Evolutionary conservation across 352 stramenopile species (phyloP).

Genomic region (Thalassiosira mediterranea): DNA sequence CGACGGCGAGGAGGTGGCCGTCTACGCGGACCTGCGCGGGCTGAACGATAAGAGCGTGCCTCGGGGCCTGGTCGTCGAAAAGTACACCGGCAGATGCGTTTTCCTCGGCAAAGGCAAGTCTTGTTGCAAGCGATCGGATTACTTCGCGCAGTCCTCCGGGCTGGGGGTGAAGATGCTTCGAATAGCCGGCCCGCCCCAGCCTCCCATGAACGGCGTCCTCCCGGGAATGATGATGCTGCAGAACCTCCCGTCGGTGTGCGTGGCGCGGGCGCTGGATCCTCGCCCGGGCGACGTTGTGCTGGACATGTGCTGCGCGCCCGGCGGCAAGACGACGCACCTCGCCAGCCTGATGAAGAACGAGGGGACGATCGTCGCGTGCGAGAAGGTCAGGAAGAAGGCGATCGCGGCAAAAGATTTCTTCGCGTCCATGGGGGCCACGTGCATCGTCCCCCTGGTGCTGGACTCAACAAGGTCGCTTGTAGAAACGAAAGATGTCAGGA

Average conservation of each 20-base stretch:
- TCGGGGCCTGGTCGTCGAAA: slow-evolving; percentile 65
- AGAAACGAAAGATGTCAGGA: slow-evolving; percentile 14
- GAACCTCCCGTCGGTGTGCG: slow-evolving; percentile 91
- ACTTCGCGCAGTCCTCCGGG: slow-evolving; percentile 62
- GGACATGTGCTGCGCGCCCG: slow-evolving; percentile 93
- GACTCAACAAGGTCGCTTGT: slow-evolving; percentile 89
- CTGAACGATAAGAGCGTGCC: slow-evolving; percentile 9
- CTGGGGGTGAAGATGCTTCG: slow-evolving; percentile 64
- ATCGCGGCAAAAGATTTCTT: slow-evolving; percentile 87
- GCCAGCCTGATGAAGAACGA: slow-evolving; percentile 91
- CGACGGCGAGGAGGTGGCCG: slow-evolving; percentile 77
- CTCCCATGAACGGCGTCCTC: slow-evolving; percentile 89
- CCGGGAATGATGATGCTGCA: slow-evolving; percentile 89
- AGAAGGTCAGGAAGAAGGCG: slow-evolving; percentile 90
- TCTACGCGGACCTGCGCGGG: slow-evolving; percentile 69
- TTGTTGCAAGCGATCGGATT: slow-evolving; percentile 48
- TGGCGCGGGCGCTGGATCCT: slow-evolving; percentile 89
- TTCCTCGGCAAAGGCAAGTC: slow-evolving; percentile 72
- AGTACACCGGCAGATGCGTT: slow-evolving; percentile 83
- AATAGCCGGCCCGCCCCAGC: slow-evolving; percentile 84
- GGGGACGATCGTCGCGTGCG: slow-evolving; percentile 88
- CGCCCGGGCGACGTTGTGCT: slow-evolving; percentile 88
- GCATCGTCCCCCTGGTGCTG: slow-evolving; percentile 74
- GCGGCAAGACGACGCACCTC: slow-evolving; percentile 92
- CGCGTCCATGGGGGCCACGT: slow-evolving; percentile 61